phyloP scores from a whole-genome alignment of 257 asterid genomes.

The Fraxinus pennsylvanica region DNA sequence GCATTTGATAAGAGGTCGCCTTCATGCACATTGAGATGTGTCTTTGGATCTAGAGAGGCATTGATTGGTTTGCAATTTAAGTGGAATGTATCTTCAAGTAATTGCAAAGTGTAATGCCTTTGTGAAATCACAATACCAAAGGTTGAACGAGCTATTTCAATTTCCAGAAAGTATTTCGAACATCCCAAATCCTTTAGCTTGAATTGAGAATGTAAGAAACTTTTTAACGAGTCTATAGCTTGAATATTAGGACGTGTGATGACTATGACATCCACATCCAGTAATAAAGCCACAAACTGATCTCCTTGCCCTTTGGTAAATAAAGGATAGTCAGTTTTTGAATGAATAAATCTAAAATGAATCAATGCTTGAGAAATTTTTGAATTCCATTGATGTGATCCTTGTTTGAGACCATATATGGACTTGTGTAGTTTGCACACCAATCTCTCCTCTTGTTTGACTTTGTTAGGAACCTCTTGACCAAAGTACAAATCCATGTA shows the following conservation, averaged over 20 bases:
- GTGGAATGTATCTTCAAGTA: neutral
- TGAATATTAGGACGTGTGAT: too few relatives aligned
- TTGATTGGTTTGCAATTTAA: neutral
- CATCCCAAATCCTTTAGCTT: neutral
- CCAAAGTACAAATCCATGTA: neutral
- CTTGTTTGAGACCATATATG: neutral
- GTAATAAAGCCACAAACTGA: neutral
- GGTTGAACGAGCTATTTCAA: neutral
- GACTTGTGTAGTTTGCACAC: neutral
- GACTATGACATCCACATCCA: too few relatives aligned
- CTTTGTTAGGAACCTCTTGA: neutral
- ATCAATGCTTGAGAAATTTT: neutral
- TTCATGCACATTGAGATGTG: neutral
- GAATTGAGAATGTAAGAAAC: neutral
- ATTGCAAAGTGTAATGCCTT: neutral
- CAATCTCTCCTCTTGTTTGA: neutral
- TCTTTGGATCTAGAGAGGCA: neutral
- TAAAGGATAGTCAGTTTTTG: neutral
- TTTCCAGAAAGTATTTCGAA: neutral
- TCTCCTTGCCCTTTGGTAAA: neutral
- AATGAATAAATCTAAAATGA: neutral
- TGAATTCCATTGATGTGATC: neutral
- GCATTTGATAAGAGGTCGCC: neutral
- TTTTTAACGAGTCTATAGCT: too few relatives aligned
- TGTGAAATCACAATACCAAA: neutral